Conservation (phyloP, 1,139 yeast species). For the Pichia sp. region DNA sequence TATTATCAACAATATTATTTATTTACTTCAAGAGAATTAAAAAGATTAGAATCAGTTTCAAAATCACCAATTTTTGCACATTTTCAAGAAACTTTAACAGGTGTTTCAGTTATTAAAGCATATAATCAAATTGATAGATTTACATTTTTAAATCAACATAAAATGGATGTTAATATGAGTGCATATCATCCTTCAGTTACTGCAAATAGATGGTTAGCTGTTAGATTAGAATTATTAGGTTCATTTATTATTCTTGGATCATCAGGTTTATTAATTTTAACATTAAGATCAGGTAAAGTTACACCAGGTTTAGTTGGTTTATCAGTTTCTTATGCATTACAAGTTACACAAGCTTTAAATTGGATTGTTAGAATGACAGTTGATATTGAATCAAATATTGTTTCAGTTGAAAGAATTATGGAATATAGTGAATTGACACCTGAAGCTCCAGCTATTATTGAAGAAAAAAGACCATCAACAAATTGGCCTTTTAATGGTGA, state of each 20-base stretch:
- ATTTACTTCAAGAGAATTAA: constrained; percentile 86
- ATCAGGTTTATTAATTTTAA: constrained; percentile 69
- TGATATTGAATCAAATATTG: constrained; percentile 94
- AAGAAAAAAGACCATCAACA: constrained; percentile 58
- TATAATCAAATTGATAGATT: constrained; percentile 74
- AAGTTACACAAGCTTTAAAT: constrained; percentile 85
- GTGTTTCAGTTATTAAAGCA: constrained; percentile 86
- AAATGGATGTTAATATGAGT: constrained; percentile 78
- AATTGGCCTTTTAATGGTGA: constrained; percentile 79
- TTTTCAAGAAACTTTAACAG: constrained; percentile 90
- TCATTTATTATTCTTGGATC: constrained; percentile 80
- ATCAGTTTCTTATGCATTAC: constrained; percentile 86
- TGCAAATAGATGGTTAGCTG: constrained; percentile 96
- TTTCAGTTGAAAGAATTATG: constrained; percentile 88
- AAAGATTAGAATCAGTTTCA: constrained; percentile 89
- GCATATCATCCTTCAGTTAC: constrained; percentile 92
- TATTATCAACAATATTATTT: constrained; percentile 87
- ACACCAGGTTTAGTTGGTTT: constrained; percentile 91
- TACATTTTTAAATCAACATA: constrained; percentile 61
- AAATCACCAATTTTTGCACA: constrained; percentile 94
- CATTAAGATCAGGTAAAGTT: constrained; percentile 60
- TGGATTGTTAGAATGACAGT: constrained; percentile 99
- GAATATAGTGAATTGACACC: constrained; percentile 71
- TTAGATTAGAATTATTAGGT: constrained; percentile 84
- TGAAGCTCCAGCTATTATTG: constrained; percentile 78